Conservation (phyloP, 164 flowering plant genomes). For the Aristolochia contorta region DNA sequence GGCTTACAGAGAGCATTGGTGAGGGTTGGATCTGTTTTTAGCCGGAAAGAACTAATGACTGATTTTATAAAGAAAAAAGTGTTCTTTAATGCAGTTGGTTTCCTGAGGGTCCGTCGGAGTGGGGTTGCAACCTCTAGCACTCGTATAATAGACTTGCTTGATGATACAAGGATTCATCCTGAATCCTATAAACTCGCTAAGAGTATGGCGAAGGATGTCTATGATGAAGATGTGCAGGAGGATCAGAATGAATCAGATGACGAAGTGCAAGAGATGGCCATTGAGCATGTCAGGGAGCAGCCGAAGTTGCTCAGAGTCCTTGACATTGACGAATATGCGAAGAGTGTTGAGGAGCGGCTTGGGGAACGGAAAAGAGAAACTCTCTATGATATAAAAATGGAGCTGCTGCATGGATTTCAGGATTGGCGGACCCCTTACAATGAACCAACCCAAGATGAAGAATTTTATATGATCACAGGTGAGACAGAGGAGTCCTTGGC, state of each 20-base stretch:
- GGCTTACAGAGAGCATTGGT: conserved; percentile 75
- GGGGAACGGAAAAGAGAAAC: conserved; percentile 54
- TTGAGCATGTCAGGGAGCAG: conserved; percentile 76
- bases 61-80: conserved; percentile 69
- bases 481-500: conserved; percentile 79
- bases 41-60: conserved; percentile 62
- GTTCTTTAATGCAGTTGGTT: conserved; percentile 88
- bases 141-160: conserved; percentile 75
- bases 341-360: conserved; percentile 14
- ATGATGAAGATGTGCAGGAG: conserved; percentile 36
- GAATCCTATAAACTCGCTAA: conserved; percentile 89
- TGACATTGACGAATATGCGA: conserved; percentile 39
- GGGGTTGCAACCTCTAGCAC: conserved; percentile 75
- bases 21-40: conserved; percentile 61
- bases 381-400: conserved; percentile 59
- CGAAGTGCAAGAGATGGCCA: conserved; percentile 75
- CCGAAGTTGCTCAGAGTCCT: conserved; percentile 46
- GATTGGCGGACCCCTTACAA: conserved; percentile 66
- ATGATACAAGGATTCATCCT: conserved; percentile 95
- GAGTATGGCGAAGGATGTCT: conserved; percentile 75
- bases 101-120: conserved; percentile 80
- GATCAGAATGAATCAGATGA: conserved; percentile 66
- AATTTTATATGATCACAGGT: conserved; percentile 80
- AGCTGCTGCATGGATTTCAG: conserved; percentile 74
- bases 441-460: conserved; percentile 81